Conservation (phyloP, 352 stramenopile species). For the Globisporangium camurandrum region DNA sequence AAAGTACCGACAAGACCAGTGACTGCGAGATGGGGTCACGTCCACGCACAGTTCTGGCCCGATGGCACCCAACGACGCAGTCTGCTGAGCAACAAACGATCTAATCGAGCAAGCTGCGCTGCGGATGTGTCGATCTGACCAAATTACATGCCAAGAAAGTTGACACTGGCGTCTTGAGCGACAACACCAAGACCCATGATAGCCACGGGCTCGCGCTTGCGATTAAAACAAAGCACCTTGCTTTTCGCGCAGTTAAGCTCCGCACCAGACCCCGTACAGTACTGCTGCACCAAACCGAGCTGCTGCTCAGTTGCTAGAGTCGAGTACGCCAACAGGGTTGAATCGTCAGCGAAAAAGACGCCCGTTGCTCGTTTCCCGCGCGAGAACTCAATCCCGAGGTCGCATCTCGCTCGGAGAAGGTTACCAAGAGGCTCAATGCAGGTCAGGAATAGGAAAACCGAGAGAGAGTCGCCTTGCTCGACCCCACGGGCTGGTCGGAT, state of each 20-base stretch:
- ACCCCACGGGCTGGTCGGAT: constrained; percentile 11
- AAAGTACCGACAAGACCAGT: constrained; percentile 6
- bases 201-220: background rate
- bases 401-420: constrained; percentile 3
- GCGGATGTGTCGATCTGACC: constrained; percentile 1
- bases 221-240: constrained; percentile 9
- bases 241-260: constrained; percentile 15
- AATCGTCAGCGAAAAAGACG: constrained; percentile 18
- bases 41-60: constrained; percentile 3
- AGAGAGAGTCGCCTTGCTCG: constrained; percentile 21
- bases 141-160: constrained; percentile 10
- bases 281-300: constrained; percentile 14
- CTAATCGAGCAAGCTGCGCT: background rate
- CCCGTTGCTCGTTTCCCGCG: background rate
- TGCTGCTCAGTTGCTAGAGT: constrained; percentile 1
- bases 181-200: background rate
- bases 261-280: constrained; percentile 16
- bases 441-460: constrained; percentile 11
- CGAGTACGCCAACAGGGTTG: constrained; percentile 8
- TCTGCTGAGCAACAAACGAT: background rate
- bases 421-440: constrained; percentile 17
- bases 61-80: background rate
- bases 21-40: background rate
- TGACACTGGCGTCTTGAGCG: background rate
- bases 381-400: constrained; percentile 4